phyloP scores from a whole-genome alignment of 805 yeast genomes.

The Limtongia smithiae region DNA sequence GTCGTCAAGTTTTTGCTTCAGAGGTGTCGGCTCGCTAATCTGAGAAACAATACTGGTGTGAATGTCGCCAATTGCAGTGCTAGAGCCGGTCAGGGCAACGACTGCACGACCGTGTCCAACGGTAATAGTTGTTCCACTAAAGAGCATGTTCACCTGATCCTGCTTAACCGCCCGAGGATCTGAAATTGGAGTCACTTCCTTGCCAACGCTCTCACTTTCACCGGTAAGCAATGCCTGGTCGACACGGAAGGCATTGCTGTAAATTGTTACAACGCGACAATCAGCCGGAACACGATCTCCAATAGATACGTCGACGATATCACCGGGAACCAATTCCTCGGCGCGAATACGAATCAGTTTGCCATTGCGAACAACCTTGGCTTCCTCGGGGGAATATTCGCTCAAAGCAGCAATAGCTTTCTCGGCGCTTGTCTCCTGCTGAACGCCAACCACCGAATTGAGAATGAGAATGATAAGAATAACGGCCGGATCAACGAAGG shows the following conservation, averaged over 20 bases:
- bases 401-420: conserved; percentile 50
- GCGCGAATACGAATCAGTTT: conserved; percentile 43
- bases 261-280: conserved; percentile 38
- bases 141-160: conserved; percentile 36
- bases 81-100: conserved; percentile 41
- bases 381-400: conserved; percentile 47
- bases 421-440: conserved; percentile 51
- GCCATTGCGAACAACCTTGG: conserved; percentile 45
- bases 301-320: conserved; percentile 41
- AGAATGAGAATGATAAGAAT: conserved; percentile 46
- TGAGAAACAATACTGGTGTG: conserved; percentile 41
- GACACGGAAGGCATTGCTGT: conserved; percentile 41
- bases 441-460: conserved; percentile 49
- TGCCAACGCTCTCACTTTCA: conserved; percentile 42
- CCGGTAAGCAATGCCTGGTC: conserved; percentile 44
- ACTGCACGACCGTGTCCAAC: conserved; percentile 45
- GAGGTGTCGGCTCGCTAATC: conserved; percentile 40
- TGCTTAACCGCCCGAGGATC: conserved; percentile 41
- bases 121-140: conserved; percentile 41
- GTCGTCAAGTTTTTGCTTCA: conserved; percentile 41
- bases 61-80: conserved; percentile 45
- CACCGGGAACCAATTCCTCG: conserved; percentile 44
- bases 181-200: conserved; percentile 31
- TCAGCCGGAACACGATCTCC: conserved; percentile 48
- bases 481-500: conserved; percentile 41